Conservation (phyloP, 1,284 basidiomycete species). For the Leucocoprinus gongylophorus region DNA sequence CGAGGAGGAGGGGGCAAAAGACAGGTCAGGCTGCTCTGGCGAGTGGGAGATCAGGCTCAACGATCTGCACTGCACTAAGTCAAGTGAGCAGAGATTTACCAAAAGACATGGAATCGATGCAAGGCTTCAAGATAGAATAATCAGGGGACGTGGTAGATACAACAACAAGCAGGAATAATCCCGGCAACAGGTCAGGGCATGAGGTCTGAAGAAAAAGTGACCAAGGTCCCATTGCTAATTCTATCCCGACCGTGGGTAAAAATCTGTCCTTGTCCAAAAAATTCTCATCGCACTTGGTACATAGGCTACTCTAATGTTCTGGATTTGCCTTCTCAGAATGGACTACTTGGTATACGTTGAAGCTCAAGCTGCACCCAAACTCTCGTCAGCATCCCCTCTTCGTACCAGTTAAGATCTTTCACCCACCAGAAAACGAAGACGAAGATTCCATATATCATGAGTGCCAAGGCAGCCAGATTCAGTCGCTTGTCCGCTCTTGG, state of each 20-base stretch:
- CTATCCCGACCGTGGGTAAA: conserved; percentile 16
- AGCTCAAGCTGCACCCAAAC: conserved; percentile 50
- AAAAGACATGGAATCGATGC: conserved; percentile 17
- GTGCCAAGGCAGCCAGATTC: conserved; percentile 55
- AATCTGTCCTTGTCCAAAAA: conserved; percentile 2
- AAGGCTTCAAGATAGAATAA: neutral
- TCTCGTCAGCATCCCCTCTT: conserved; percentile 3
- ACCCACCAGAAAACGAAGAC: conserved; percentile 87
- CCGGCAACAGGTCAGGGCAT: conserved; percentile 17
- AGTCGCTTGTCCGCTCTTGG: conserved; percentile 48
- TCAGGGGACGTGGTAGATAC: conserved; percentile 4
- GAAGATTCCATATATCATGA: conserved; percentile 71
- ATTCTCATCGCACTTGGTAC: neutral
- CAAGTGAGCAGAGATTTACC: conserved; percentile 16
- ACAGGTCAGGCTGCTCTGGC: conserved; percentile 20
- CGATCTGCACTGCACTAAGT: conserved; percentile 8
- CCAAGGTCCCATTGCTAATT: conserved; percentile 11
- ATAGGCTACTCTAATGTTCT: conserved; percentile 1
- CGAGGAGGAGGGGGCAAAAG: conserved; percentile 7
- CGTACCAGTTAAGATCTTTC: neutral
- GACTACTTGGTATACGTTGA: conserved; percentile 64
- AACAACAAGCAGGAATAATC: conserved; percentile 11
- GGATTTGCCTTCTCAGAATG: conserved; percentile 20
- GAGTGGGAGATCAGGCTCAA: conserved; percentile 3
- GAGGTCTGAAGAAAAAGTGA: conserved; percentile 13